Evolutionary conservation across 73 alveolate genomes (phyloP).

Genomic region (Paramecium octaurelia): DNA sequence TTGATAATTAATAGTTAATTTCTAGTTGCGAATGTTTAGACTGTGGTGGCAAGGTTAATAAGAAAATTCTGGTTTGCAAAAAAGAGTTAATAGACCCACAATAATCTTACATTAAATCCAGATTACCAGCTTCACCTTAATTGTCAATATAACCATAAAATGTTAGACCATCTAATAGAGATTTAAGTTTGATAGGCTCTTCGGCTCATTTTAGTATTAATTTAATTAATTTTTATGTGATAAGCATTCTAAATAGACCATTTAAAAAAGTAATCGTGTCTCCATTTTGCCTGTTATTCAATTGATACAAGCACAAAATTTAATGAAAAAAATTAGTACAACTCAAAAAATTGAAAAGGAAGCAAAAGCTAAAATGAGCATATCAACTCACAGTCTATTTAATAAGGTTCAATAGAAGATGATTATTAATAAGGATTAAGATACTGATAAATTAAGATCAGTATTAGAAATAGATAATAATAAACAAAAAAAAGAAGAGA

Average conservation of each 20-base stretch:
- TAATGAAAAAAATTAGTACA: neutral
- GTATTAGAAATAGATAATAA: neutral
- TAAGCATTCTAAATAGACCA: neutral
- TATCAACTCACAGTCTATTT: neutral
- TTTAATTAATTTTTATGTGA: neutral
- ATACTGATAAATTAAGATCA: neutral
- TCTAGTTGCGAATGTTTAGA: neutral
- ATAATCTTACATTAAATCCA: neutral
- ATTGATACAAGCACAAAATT: neutral
- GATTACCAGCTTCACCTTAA: constrained; percentile 2
- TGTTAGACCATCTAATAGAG: neutral
- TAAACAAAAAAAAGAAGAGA: neutral
- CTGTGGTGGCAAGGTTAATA: neutral
- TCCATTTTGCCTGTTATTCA: neutral
- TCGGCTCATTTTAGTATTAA: neutral
- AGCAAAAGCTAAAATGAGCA: neutral
- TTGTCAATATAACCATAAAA: neutral
- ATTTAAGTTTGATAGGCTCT: neutral
- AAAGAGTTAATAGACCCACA: neutral
- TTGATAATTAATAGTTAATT: neutral
- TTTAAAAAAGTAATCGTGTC: neutral
- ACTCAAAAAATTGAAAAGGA: neutral
- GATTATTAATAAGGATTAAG: neutral
- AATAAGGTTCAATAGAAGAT: neutral
- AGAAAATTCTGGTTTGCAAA: neutral